These are phyloP conservation scores for Nakaseomyces sp. DNA, from an alignment of 1,139 yeast genomes.

Conservation along the genomic window DNA sequence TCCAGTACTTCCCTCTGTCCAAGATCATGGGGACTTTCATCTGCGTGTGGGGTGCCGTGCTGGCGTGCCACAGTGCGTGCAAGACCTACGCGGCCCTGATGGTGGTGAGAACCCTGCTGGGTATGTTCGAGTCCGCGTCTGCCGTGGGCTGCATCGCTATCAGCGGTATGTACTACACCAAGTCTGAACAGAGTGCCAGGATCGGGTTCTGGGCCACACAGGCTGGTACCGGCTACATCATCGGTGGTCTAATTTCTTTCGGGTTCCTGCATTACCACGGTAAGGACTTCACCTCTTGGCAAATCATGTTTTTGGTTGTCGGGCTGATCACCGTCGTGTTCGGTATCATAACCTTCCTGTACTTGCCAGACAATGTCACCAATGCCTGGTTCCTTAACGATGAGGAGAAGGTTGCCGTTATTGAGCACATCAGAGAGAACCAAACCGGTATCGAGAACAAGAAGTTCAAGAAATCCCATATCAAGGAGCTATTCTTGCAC, in stretches of 20 bases:
- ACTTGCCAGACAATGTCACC: slow-evolving; percentile 48
- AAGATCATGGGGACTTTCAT: slow-evolving; percentile 41
- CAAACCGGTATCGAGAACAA: slow-evolving; percentile 50
- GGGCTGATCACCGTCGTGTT: slow-evolving; percentile 44
- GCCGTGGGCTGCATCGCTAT: slow-evolving; percentile 55
- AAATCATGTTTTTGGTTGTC: slow-evolving; percentile 40
- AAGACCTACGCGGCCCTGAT: slow-evolving; percentile 42
- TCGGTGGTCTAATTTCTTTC: slow-evolving; percentile 50
- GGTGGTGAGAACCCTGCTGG: slow-evolving; percentile 44
- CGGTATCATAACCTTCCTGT: slow-evolving; percentile 39
- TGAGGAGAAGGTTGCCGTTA: slow-evolving; percentile 43
- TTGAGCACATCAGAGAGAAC: slow-evolving; percentile 44
- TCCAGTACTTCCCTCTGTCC: slow-evolving; percentile 48
- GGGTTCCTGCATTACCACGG: slow-evolving; percentile 37
- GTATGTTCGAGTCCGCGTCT: slow-evolving; percentile 47
- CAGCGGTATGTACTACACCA: slow-evolving; percentile 46
- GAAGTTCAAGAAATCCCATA: slow-evolving; percentile 45
- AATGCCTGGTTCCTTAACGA: slow-evolving; percentile 44
- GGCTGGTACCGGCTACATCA: slow-evolving; percentile 44
- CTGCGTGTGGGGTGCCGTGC: slow-evolving; percentile 43
- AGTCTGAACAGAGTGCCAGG: slow-evolving; percentile 45
- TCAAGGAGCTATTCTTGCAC: slow-evolving; percentile 36
- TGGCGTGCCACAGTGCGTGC: slow-evolving; percentile 44
- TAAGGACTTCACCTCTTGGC: slow-evolving; percentile 37
- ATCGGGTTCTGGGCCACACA: slow-evolving; percentile 41